Conservation (phyloP, 192 early-diverging fungal genomes). For the Podila clonocystis region DNA sequence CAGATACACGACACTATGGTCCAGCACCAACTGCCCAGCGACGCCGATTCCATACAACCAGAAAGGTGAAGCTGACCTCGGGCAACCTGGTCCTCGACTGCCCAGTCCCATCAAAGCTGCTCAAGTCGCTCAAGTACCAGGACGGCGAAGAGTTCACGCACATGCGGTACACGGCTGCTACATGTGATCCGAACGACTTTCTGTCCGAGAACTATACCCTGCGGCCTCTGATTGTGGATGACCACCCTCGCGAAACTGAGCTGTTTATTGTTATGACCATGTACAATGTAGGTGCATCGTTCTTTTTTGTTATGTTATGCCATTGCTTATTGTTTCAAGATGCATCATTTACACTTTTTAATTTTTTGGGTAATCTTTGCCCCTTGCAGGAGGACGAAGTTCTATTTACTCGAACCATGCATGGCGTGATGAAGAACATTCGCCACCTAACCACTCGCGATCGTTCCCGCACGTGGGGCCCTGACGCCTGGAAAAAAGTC, state of each 20-base stretch:
- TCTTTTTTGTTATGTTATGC: neutral
- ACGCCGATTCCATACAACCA: constrained; percentile 59
- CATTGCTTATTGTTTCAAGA: neutral
- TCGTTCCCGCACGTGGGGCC: constrained; percentile 78
- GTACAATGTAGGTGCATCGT: constrained; percentile 67
- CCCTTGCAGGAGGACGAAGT: constrained; percentile 83
- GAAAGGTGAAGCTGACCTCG: constrained; percentile 68
- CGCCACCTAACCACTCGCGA: constrained; percentile 83
- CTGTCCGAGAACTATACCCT: constrained; percentile 76
- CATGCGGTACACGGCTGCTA: constrained; percentile 94
- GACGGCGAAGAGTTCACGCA: constrained; percentile 87
- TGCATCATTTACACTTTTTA: constrained; percentile 8
- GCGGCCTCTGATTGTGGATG: constrained; percentile 62
- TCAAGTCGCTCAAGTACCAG: constrained; percentile 59
- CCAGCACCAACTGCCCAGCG: constrained; percentile 56
- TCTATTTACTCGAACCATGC: constrained; percentile 89
- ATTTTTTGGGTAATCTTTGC: neutral
- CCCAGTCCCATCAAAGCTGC: constrained; percentile 69
- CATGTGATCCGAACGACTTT: constrained; percentile 90
- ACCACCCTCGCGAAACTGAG: constrained; percentile 67
- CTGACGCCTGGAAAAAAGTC: constrained; percentile 87
- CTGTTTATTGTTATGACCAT: constrained; percentile 89
- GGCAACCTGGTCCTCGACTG: constrained; percentile 82
- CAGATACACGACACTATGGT: constrained; percentile 51
- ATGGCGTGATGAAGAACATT: constrained; percentile 91